Percentiles rank a stretch among this genome's conserved stretches.
Evolutionary conservation across 345 rosid genomes (phyloP).

Genomic region (Citrus reticulata): DNA sequence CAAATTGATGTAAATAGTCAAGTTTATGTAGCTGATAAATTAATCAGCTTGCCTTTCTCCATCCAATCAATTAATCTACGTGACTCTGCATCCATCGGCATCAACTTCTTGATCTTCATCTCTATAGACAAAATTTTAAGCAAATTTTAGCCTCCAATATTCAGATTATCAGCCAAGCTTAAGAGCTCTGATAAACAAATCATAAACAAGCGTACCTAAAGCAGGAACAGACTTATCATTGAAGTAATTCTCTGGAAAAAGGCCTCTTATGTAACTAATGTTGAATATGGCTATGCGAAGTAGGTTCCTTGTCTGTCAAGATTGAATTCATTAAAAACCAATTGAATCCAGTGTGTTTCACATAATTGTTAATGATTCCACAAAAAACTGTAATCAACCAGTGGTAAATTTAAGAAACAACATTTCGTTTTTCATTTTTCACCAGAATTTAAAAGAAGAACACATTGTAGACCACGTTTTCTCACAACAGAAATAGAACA

Average conservation of each 20-base stretch:
- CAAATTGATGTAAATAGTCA: background rate
- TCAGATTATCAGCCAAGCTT: background rate
- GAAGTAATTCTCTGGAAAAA: constrained; percentile 96
- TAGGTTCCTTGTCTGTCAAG: constrained; percentile 72
- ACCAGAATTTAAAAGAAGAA: background rate
- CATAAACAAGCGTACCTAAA: constrained; percentile 45
- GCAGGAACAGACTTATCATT: constrained; percentile 95
- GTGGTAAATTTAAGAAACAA: background rate
- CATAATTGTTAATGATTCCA: background rate
- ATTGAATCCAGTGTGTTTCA: background rate
- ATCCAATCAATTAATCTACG: constrained; percentile 97
- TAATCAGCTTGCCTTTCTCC: constrained; percentile 76
- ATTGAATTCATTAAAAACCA: background rate
- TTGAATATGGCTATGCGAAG: constrained; percentile 95
- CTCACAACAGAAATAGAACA: background rate
- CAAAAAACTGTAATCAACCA: background rate
- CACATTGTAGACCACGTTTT: background rate
- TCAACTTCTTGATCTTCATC: constrained; percentile 94
- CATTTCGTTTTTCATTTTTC: background rate
- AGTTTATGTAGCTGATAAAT: background rate
- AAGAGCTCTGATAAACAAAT: background rate
- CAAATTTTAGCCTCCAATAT: background rate
- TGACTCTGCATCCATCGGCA: constrained; percentile 96
- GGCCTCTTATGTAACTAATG: constrained; percentile 92
- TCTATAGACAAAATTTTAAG: constrained; percentile 36